phyloP scores from a whole-genome alignment of 768 basidiomycete genomes.

The Mycena leptocephala region DNA sequence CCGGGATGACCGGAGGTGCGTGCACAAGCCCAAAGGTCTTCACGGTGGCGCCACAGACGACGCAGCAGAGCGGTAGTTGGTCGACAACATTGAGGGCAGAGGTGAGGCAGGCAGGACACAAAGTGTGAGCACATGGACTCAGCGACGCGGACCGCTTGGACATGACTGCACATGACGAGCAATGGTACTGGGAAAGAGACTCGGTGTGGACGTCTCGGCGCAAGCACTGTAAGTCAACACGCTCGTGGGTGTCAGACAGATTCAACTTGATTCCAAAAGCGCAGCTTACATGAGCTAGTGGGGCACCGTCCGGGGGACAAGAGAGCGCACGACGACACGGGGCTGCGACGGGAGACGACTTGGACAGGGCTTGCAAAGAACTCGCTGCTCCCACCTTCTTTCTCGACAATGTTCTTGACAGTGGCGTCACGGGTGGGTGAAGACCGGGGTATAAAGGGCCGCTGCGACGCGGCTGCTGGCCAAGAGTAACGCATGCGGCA shows the following conservation, averaged over 20 bases:
- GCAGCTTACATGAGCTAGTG: slow-evolving; percentile 56
- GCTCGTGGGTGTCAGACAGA: slow-evolving; percentile 34
- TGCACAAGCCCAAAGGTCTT: slow-evolving; percentile 74
- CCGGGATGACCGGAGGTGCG: slow-evolving; percentile 29
- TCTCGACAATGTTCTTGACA: no score
- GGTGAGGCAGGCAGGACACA: slow-evolving; percentile 88
- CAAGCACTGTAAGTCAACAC: slow-evolving; percentile 19
- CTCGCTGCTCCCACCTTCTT: no score
- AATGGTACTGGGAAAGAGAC: slow-evolving; percentile 39
- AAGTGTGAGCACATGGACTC: slow-evolving; percentile 81
- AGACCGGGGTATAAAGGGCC: slow-evolving; percentile 28
- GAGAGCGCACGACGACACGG: slow-evolving; percentile 36
- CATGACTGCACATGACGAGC: slow-evolving; percentile 48
- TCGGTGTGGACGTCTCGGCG: not conserved
- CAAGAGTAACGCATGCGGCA: slow-evolving; percentile 31
- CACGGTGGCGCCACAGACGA: slow-evolving; percentile 82
- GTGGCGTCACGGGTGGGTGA: no score
- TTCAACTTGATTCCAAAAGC: slow-evolving; percentile 38
- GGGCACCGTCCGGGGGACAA: slow-evolving; percentile 54
- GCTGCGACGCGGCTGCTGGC: slow-evolving; percentile 32
- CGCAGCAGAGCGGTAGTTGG: slow-evolving; percentile 91
- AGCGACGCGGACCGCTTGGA: slow-evolving; percentile 70
- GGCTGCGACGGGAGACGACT: no score
- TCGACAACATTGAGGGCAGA: slow-evolving; percentile 92
- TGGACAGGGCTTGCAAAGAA: no score